Conservation (phyloP, 257 asterid species). For the Henckelia pumila region DNA sequence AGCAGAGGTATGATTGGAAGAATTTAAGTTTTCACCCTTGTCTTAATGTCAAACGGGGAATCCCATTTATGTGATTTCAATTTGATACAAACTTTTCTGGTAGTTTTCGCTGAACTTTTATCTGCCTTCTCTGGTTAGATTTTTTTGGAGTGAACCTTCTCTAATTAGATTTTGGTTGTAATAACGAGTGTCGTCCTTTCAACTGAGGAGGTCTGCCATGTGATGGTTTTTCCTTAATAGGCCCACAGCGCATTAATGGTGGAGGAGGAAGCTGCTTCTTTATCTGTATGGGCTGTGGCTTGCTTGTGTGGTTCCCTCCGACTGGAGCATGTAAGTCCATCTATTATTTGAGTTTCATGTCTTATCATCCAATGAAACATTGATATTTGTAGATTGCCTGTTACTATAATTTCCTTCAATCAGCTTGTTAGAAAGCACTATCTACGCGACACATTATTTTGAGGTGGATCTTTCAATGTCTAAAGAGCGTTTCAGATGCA, state of each 20-base stretch:
- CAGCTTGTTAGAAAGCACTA: background rate
- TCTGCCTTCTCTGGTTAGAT: background rate
- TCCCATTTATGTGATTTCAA: background rate
- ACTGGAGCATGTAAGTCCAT: conserved; percentile 77
- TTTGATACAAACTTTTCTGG: conserved; percentile 4
- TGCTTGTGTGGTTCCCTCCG: conserved; percentile 94
- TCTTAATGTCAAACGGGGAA: background rate
- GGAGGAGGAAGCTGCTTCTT: conserved; percentile 96
- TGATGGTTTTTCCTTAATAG: conserved; percentile 36
- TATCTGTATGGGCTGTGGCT: conserved; percentile 95
- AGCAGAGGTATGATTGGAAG: conserved; percentile 64
- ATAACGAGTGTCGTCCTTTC: background rate
- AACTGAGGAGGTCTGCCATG: background rate
- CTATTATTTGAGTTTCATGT: conserved; percentile 12
- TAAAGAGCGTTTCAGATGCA: conserved; percentile 24
- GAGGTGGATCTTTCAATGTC: background rate
- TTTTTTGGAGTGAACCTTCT: background rate
- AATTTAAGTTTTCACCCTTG: conserved; percentile 2
- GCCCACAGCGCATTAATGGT: conserved; percentile 81
- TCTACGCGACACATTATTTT: background rate
- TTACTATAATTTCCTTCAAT: background rate
- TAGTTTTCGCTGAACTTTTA: conserved; percentile 1
- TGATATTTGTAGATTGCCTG: conserved; percentile 11
- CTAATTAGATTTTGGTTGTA: background rate
- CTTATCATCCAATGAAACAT: background rate